phyloP scores from a whole-genome alignment of 2,329 filamentous ascomycete species.

The Ambrosiella beaveri region DNA sequence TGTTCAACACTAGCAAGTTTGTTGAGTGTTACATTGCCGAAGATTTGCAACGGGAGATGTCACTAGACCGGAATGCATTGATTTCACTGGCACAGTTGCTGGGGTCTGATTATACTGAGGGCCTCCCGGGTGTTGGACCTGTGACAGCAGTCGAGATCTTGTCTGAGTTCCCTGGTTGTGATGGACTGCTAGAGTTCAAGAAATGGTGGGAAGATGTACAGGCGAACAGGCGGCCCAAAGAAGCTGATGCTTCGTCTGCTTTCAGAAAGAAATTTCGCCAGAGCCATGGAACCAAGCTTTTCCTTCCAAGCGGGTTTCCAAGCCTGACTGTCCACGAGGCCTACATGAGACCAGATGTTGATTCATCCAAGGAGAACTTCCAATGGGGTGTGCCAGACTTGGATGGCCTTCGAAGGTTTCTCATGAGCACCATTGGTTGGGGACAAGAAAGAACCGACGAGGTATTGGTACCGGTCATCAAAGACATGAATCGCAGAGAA shows the following conservation, averaged over 20 bases:
- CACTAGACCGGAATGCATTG: conserved; percentile 68
- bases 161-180: conserved; percentile 57
- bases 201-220: conserved; percentile 81
- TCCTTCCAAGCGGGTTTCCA: conserved; percentile 67
- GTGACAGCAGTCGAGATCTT: conserved; percentile 90
- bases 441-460: conserved; percentile 82
- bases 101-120: conserved; percentile 89
- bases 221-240: conserved; percentile 42
- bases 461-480: conserved; percentile 84
- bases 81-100: conserved; percentile 82
- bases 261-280: conserved; percentile 82
- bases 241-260: conserved; percentile 37
- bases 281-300: conserved; percentile 64
- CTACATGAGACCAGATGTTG: conserved; percentile 75
- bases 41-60: conserved; percentile 80
- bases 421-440: conserved; percentile 92
- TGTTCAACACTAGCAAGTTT: conserved; percentile 97
- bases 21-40: conserved; percentile 82
- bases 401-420: conserved; percentile 62
- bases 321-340: conserved; percentile 62
- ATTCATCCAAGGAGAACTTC: conserved; percentile 59
- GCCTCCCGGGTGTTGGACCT: conserved; percentile 75
- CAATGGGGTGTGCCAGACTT: conserved; percentile 94
- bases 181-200: conserved; percentile 55
- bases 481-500: conserved; percentile 81